Conservation (phyloP, 2,329 filamentous ascomycete genomes). For the Claviceps arundinis region DNA sequence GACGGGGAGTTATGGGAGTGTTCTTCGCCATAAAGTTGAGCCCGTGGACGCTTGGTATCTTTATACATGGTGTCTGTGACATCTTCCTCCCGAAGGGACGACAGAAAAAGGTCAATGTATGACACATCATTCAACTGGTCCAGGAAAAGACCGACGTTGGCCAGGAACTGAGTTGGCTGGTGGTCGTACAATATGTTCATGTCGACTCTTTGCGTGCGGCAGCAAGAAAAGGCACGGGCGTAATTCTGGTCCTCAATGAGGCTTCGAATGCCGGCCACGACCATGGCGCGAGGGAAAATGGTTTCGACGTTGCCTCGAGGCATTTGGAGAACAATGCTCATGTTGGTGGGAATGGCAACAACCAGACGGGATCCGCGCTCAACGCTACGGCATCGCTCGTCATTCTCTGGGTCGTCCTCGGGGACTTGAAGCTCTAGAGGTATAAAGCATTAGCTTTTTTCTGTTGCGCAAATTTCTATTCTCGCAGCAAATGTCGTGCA, state of each 20-base stretch:
- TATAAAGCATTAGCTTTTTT: not conserved
- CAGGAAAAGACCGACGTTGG: constrained; percentile 62
- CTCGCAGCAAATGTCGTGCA: not conserved
- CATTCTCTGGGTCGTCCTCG: constrained; percentile 75
- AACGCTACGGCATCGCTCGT: constrained; percentile 83
- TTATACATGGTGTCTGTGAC: constrained; percentile 89
- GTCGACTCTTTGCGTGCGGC: constrained; percentile 85
- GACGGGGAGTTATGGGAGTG: constrained; percentile 2
- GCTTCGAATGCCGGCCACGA: constrained; percentile 75
- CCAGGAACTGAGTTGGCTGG: constrained; percentile 72
- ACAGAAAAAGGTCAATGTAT: constrained; percentile 83
- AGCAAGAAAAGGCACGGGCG: constrained; percentile 69
- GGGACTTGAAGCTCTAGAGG: constrained; percentile 63
- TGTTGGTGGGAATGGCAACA: constrained; percentile 77
- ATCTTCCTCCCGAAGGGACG: constrained; percentile 80
- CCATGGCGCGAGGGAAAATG: constrained; percentile 83
- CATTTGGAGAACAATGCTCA: constrained; percentile 84
- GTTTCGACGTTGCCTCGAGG: constrained; percentile 92
- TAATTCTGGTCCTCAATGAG: constrained; percentile 75
- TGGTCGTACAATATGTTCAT: constrained; percentile 97
- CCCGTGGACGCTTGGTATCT: constrained; percentile 50
- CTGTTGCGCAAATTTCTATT: not conserved
- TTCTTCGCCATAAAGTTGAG: constrained; percentile 5
- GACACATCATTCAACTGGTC: constrained; percentile 71
- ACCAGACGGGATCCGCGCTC: constrained; percentile 81